A percentile compares a stretch with the other conserved stretches of the same genome.
phyloP scores from a whole-genome alignment of 2,329 filamentous ascomycete species.

The Orbilia blumenaviensis region DNA sequence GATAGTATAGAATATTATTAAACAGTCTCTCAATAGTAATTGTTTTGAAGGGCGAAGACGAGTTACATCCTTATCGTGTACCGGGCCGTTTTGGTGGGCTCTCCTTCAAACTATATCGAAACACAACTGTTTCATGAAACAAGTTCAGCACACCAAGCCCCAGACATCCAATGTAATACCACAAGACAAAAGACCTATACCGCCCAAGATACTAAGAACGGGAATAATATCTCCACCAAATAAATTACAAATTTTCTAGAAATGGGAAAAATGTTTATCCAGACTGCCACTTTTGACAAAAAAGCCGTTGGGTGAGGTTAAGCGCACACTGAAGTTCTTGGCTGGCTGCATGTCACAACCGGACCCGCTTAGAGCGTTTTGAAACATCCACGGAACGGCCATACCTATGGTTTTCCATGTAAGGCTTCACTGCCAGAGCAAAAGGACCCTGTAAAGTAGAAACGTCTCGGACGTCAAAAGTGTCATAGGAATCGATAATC shows the following conservation, averaged over 20 bases:
- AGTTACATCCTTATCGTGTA: background rate
- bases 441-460: slow-evolving; percentile 28
- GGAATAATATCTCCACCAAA: background rate
- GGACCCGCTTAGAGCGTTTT: slow-evolving; percentile 7
- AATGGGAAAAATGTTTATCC: background rate
- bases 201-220: background rate
- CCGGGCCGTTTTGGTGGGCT: background rate
- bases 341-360: background rate
- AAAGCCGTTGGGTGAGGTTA: slow-evolving; percentile 4
- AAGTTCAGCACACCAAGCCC: slow-evolving; percentile 21
- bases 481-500: slow-evolving; percentile 3
- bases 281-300: background rate
- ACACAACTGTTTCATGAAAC: slow-evolving; percentile 46
- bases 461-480: slow-evolving; percentile 40
- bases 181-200: slow-evolving; percentile 21
- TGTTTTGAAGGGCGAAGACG: background rate
- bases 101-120: slow-evolving; percentile 51
- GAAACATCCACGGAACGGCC: slow-evolving; percentile 24
- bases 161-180: slow-evolving; percentile 26
- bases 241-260: background rate
- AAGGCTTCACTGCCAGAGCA: background rate
- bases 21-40: background rate
- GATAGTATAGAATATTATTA: background rate
- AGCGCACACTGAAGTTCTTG: slow-evolving; percentile 9
- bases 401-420: slow-evolving; percentile 21